phyloP scores from a whole-genome alignment of 805 yeast species.

The Starmerella etchellsii region DNA sequence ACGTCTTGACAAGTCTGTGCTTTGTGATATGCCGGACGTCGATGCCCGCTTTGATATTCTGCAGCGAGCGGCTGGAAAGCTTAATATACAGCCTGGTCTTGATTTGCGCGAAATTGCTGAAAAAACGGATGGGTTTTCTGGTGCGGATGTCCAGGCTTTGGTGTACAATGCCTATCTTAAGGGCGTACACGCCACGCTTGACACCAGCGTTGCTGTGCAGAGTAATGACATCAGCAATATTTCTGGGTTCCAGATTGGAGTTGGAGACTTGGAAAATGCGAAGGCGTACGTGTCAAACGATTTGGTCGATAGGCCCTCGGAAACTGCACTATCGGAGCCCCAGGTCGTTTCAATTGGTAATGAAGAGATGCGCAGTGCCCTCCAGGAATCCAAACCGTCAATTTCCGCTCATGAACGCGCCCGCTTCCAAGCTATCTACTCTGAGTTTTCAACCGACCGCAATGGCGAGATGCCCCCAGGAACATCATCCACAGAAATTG shows the following conservation, averaged over 20 bases:
- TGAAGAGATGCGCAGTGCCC: conserved; percentile 46
- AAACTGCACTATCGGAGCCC: background rate
- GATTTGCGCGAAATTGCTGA: conserved; percentile 42
- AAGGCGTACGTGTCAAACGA: conserved; percentile 2
- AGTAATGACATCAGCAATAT: background rate
- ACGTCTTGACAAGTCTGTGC: conserved; percentile 78
- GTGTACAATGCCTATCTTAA: conserved; percentile 82
- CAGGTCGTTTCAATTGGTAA: background rate
- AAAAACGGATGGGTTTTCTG: conserved; percentile 66
- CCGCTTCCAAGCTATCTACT: conserved; percentile 53
- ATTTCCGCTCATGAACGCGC: conserved; percentile 59
- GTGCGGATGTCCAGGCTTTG: conserved; percentile 89
- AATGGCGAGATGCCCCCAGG: conserved; percentile 88
- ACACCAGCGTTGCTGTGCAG: conserved; percentile 13
- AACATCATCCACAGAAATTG: conserved; percentile 61
- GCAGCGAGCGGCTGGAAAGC: conserved; percentile 38
- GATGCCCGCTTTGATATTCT: conserved; percentile 67
- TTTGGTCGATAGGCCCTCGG: background rate
- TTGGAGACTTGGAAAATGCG: conserved; percentile 8
- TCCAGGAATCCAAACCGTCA: conserved; percentile 75
- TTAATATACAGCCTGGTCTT: conserved; percentile 44
- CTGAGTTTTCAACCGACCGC: conserved; percentile 59
- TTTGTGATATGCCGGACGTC: conserved; percentile 73
- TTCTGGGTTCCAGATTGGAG: conserved; percentile 13
- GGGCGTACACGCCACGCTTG: conserved; percentile 49